Evolutionary conservation across 805 yeast genomes (phyloP), one percentile per base, ranked within the genome.

Genomic region (Vanderwaltozyma yarrowii): DNA sequence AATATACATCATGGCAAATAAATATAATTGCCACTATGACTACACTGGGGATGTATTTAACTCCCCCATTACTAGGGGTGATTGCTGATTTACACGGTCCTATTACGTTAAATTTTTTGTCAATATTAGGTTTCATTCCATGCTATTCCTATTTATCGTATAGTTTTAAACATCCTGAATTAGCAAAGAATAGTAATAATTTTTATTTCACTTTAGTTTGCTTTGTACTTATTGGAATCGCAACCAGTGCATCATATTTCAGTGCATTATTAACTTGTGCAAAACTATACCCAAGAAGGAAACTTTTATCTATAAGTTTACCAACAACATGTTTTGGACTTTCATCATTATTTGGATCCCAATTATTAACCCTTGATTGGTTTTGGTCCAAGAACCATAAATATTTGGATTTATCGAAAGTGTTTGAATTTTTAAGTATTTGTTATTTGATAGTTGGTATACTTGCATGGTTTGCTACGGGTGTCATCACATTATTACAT

Each of bases 321-420:
- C 98, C 98, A 0, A 88, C 89, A 2, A 74, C 94, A 0, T 80
- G 80, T 45, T 88, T 81, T 58, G 98, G 97, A 1, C 52, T 86
- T 23, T 80, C 94, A 5, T 74, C 94, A 2, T 64, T 92, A 39
- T 59, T 88, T 34, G 80, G 83, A 3, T 71, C 95, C 0, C 87
- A 78, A 54, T 53, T 74, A 32, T 58, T 74, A 54, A 72, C 68
- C 42, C 53, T 69, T 18, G 45, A 47, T 7, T 63, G 59, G 54
- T 65, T 77, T 49, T 58, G 57, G 45, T 45, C 60, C 36, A 26
- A 43, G 4, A 45, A 44, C 1, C 43, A 38, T 12, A 49, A 48
- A 9, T 43, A 44, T 16, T 51, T 81, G 32, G 68, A 78, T 49
- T 57, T 81, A 32, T 55, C 61, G 30, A 64, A 55, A 36, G 75